These are phyloP conservation scores for Sclerotinia spermophila DNA, from an alignment of 2,329 filamentous ascomycete genomes.

Conservation along the genomic window DNA sequence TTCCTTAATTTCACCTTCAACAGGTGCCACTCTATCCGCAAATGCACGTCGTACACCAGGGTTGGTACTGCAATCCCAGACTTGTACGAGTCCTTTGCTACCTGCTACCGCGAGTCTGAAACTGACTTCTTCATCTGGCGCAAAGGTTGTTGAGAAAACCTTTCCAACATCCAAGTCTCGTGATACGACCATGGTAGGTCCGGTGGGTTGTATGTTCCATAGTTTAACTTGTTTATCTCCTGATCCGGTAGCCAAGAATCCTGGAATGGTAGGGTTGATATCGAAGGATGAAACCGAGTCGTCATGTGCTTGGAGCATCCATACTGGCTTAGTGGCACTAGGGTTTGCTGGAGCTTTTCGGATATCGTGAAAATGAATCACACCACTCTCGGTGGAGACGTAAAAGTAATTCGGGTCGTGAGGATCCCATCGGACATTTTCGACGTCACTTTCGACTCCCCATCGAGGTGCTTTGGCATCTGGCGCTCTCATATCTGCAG, in stretches of 20 bases:
- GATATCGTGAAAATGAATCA: conserved; percentile 88
- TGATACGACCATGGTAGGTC: conserved; percentile 85
- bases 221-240: conserved; percentile 95
- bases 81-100: conserved; percentile 85
- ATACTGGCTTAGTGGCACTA: conserved; percentile 75
- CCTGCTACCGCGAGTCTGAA: conserved; percentile 92
- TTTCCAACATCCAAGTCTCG: conserved; percentile 92
- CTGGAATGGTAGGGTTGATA: conserved; percentile 83
- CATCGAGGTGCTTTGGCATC: conserved; percentile 78
- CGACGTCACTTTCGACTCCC: conserved; percentile 94
- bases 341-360: conserved; percentile 72
- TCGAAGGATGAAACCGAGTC: conserved; percentile 89
- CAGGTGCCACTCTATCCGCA: conserved; percentile 62
- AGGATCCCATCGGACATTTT: conserved; percentile 88
- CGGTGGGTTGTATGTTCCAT: conserved; percentile 81
- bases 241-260: conserved; percentile 89
- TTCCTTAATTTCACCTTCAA: conserved; percentile 65
- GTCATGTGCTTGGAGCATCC: conserved; percentile 95
- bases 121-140: conserved; percentile 82
- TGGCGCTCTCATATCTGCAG: conserved; percentile 93
- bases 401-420: conserved; percentile 94
- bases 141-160: conserved; percentile 88
- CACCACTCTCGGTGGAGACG: conserved; percentile 86
- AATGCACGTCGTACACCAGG: conserved; percentile 80
- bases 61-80: conserved; percentile 83